These are phyloP conservation scores for Fusarium coffeatum DNA, from an alignment of 2,329 filamentous ascomycete species.

Conservation along the genomic window DNA sequence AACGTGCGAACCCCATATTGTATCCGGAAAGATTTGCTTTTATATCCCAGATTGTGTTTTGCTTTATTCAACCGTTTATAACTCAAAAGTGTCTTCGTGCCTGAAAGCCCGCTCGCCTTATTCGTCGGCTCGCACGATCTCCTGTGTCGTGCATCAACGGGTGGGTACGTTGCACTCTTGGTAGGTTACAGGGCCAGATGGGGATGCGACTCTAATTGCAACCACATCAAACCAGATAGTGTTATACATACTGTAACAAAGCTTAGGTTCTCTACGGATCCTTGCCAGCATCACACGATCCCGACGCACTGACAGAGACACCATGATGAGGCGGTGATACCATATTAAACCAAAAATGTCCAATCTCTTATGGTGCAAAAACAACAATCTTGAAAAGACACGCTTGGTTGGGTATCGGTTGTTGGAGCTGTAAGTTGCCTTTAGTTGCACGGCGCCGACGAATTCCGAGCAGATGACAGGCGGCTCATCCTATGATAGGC, in stretches of 20 bases:
- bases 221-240: slow-evolving; percentile 29
- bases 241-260: slow-evolving; percentile 14
- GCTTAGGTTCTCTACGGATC: background rate
- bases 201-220: slow-evolving; percentile 31
- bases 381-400: background rate
- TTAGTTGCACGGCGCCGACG: background rate
- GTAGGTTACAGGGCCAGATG: slow-evolving; percentile 27
- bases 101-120: slow-evolving; percentile 37
- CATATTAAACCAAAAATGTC: background rate
- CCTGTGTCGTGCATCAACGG: slow-evolving; percentile 44
- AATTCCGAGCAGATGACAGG: slow-evolving; percentile 21
- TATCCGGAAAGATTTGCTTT: background rate
- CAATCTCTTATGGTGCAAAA: background rate
- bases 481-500: slow-evolving; percentile 19
- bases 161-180: slow-evolving; percentile 10
- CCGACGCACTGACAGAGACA: slow-evolving; percentile 5
- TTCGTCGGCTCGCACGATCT: slow-evolving; percentile 40
- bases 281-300: slow-evolving; percentile 4
- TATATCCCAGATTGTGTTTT: slow-evolving; percentile 12
- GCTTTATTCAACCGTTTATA: slow-evolving; percentile 15
- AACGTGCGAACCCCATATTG: background rate
- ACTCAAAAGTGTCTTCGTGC: slow-evolving; percentile 30
- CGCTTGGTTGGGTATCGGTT: slow-evolving; percentile 14
- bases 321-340: background rate
- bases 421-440: background rate